phyloP scores from a whole-genome alignment of 768 basidiomycete genomes.

The Mycena olivaceomarginata region DNA sequence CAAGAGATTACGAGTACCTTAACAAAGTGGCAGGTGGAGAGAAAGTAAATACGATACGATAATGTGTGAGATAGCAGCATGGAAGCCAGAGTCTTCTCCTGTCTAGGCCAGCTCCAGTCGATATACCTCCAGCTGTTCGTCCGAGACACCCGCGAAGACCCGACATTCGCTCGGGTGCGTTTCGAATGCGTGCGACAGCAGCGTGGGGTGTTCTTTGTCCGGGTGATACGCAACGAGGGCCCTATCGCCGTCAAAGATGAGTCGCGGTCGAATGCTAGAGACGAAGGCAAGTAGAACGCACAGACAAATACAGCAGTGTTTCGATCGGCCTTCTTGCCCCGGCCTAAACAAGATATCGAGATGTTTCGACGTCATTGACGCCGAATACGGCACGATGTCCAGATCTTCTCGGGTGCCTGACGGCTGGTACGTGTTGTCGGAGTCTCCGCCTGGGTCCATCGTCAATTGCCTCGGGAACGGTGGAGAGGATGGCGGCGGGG shows the following conservation, averaged over 20 bases:
- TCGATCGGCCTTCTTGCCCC: not conserved
- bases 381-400: not conserved
- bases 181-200: slow-evolving; percentile 14
- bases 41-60: too few species aligned
- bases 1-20: too few species aligned
- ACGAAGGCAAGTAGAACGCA: not conserved
- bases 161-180: slow-evolving; percentile 22
- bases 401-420: not conserved
- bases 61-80: too few species aligned
- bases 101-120: not conserved
- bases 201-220: not conserved
- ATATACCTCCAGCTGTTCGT: slow-evolving; percentile 1
- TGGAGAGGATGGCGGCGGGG: not conserved
- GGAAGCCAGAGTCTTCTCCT: too few species aligned
- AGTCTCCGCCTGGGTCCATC: not conserved
- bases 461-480: not conserved
- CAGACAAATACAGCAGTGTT: slow-evolving; percentile 31
- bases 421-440: not conserved
- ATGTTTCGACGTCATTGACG: not conserved
- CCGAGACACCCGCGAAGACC: not conserved
- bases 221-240: not conserved
- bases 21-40: too few species aligned
- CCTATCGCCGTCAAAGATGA: not conserved
- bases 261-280: not conserved
- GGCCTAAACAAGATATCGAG: slow-evolving; percentile 16